phyloP scores from a whole-genome alignment of 345 rosid genomes.

The Eucalyptus marginata region DNA sequence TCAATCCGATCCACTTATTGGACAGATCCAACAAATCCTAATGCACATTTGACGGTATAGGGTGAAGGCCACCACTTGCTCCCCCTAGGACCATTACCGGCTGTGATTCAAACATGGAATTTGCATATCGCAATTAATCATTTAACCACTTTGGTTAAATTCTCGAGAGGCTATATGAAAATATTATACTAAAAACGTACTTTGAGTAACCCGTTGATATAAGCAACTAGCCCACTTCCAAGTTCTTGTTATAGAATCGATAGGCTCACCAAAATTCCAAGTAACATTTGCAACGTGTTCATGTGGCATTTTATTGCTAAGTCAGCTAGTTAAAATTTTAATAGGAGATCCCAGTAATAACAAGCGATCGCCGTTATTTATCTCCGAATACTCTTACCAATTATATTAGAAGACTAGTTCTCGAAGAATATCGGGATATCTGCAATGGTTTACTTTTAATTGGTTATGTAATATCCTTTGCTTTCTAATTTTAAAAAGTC shows the following conservation, averaged over 20 bases:
- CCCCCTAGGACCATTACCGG: background rate
- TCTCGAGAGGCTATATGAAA: background rate
- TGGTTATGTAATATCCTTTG: background rate
- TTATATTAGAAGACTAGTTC: background rate
- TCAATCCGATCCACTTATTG: too few relatives aligned
- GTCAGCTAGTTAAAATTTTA: background rate
- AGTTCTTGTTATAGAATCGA: background rate
- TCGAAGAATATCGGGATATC: background rate
- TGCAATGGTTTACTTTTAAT: background rate
- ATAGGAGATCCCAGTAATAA: background rate
- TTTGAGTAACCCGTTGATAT: background rate
- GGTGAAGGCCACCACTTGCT: background rate
- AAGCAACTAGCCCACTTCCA: background rate
- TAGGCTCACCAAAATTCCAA: background rate
- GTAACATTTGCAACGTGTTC: background rate
- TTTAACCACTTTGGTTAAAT: background rate
- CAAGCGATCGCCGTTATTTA: background rate
- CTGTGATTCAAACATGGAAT: background rate
- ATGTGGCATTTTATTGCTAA: background rate
- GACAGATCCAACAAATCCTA: too few relatives aligned
- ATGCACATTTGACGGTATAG: background rate
- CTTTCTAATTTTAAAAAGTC: background rate
- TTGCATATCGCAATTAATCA: background rate
- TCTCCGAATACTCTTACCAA: background rate
- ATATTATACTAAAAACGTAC: background rate